Evolutionary conservation across 495 filamentous ascomycete species (phyloP), one percentile per base, ranked within the genome.

Genomic region (Podospora anserina): DNA sequence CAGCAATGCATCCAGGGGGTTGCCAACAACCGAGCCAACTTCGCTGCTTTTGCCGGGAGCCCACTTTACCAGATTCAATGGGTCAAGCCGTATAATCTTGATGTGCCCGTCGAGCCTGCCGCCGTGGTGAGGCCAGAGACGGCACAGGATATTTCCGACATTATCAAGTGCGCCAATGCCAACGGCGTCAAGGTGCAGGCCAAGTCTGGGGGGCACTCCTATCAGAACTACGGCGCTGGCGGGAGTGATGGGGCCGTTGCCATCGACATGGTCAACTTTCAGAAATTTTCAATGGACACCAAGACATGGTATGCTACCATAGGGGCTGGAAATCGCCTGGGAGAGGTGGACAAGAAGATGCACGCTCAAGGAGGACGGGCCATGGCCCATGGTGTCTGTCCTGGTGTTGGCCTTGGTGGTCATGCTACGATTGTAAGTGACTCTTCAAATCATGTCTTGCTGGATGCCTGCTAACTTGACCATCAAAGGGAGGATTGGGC

Each of bases 161-260:
- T 88, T 3, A 81, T 92, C 13, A 81, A 80, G 65, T 92, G 89
- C 69, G 90, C 89, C 0, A 78, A 75, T 0, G 70, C 76, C 3
- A 77, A 82, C 65, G 79, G 76, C 49, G 76, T 87, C 70, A 88
- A 89, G 70, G 89, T 93, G 23, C 89, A 91, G 69, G 81, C 90
- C 11, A 87, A 83, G 70, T 87, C 86, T 54, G 91, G 91, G 16
- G 92, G 92, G 1, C 92, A 93, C 73, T 91, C 88, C 16, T 92
- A 90, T 78, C 82, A 75, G 81, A 49, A 62, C 59, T 58, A 19
- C 16, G 58, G 86, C 16, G 74, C 88, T 4, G 85, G 87, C 27
- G 84, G 86, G 16, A 72, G 78, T 15, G 77, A 86, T 72, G 87
- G 87, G 16, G 83, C 80, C 27, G 77, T 90, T 39, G 82, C 87